phyloP scores from a whole-genome alignment of 495 filamentous ascomycete genomes.

The Aspergillus heteromorphus region DNA sequence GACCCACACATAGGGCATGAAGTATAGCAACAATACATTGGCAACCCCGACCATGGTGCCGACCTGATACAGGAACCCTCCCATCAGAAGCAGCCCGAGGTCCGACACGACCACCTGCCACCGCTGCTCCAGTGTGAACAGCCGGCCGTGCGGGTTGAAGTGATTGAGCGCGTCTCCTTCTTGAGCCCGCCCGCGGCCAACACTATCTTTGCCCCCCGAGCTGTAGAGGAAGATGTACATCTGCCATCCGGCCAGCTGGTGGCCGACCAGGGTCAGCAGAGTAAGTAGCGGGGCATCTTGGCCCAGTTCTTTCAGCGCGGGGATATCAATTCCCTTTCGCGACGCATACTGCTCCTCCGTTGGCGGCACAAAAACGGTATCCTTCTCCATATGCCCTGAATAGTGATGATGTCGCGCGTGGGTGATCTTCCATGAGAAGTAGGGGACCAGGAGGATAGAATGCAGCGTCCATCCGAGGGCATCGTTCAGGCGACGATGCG shows the following conservation, averaged over 20 bases:
- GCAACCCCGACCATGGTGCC: slow-evolving; percentile 38
- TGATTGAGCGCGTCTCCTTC: slow-evolving; percentile 46
- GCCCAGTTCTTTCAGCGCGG: slow-evolving; percentile 35
- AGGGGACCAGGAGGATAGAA: slow-evolving; percentile 59
- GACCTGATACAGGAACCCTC: slow-evolving; percentile 31
- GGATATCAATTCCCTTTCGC: slow-evolving; percentile 22
- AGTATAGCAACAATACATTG: slow-evolving; percentile 45
- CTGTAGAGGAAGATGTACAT: slow-evolving; percentile 51
- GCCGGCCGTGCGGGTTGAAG: slow-evolving; percentile 51
- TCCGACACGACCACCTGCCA: slow-evolving; percentile 52
- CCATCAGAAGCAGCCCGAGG: slow-evolving; percentile 43
- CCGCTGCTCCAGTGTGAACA: slow-evolving; percentile 55
- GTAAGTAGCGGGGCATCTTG: slow-evolving; percentile 51
- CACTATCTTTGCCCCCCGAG: slow-evolving; percentile 38
- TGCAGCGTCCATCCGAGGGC: slow-evolving; percentile 60
- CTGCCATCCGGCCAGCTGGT: slow-evolving; percentile 52
- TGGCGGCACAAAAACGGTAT: slow-evolving; percentile 51
- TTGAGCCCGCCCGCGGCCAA: slow-evolving; percentile 24
- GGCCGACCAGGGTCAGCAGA: slow-evolving; percentile 36
- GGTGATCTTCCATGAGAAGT: slow-evolving; percentile 69
- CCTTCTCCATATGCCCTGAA: slow-evolving; percentile 51
- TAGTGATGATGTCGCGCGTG: slow-evolving; percentile 64
- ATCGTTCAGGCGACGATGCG: slow-evolving; percentile 53
- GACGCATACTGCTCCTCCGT: slow-evolving; percentile 32
- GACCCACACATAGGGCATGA: slow-evolving; percentile 52